Evolutionary conservation across 2,329 filamentous ascomycete species (phyloP), one percentile per base, ranked within the genome.

Genomic region (Ceratocystis huliohia): DNA sequence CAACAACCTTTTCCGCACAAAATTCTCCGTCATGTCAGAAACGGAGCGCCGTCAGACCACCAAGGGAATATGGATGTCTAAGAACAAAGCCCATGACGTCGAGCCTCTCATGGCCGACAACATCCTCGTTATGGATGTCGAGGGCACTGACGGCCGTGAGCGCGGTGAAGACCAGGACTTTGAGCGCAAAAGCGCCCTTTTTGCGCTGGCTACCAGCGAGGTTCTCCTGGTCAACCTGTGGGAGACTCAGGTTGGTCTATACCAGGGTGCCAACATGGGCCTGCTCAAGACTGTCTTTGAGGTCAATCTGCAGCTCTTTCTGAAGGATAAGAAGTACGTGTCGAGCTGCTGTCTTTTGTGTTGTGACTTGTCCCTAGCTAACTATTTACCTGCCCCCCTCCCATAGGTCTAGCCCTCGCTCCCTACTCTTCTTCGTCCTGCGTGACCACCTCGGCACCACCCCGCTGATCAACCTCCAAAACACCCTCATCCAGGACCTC

Each of bases 11-110:
- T 99, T 99, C 75, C 90, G 91, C 69, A 99, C 94, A 71, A 83
- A 92, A 67, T 99, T 99, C 79, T 93, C 91, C 71, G 93, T 99
- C 74, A 99, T 99, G 94, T 90, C 91, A 72, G 94, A 99, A 81
- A 82, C 86, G 69, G 91, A 96, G 76, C 85, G 94, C 70, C 87
- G 91, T 69, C 94, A 99, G 81, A 99, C 94, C 0, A 99, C 94
- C 57, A 99, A 97, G 80, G 94, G 94, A 74, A 99, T 99, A 75
- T 99, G 94, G 94, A 88, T 99, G 88, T 96, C 92, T 70, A 96
- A 96, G 80, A 97, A 97, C 78, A 96, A 96, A 80, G 81, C 82
- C 71, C 76, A 78, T 64, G 76, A 77, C 70, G 75, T 78, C 67
- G 77, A 78, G 63, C 75, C 75, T 70, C 80, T 80, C 70, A 96